Conservation (phyloP, 75 land plant species). For the Ceratopteris richardii region DNA sequence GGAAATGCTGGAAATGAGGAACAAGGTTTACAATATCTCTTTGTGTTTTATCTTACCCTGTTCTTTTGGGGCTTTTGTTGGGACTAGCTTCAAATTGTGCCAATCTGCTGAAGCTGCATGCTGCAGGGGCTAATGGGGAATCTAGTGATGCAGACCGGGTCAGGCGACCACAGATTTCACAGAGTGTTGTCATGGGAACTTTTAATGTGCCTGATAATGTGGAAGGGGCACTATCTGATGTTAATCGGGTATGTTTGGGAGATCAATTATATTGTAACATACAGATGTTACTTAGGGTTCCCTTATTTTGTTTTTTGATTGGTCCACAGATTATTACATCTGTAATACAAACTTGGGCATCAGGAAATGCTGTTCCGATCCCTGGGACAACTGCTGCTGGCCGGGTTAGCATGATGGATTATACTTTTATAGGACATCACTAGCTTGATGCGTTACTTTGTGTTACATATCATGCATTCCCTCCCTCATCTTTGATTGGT, state of each 20-base stretch:
- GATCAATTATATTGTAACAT: no score
- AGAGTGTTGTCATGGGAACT: conserved; percentile 76
- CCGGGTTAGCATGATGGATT: no score
- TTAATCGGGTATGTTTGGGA: conserved; percentile 69
- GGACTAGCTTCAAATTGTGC: background rate
- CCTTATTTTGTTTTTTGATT: no score
- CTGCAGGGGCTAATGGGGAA: conserved; percentile 24
- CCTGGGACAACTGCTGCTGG: no score
- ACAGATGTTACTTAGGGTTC: no score
- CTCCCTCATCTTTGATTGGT: no score
- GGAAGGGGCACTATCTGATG: conserved; percentile 53
- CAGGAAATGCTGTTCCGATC: no score
- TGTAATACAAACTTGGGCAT: no score
- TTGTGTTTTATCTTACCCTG: background rate
- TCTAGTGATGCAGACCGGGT: conserved; percentile 23
- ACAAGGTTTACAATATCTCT: background rate
- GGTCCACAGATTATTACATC: no score
- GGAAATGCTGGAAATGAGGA: background rate
- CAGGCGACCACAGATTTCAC: conserved; percentile 73
- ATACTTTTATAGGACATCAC: no score
- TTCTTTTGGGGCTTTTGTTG: background rate
- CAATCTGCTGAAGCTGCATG: background rate
- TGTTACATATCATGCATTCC: no score
- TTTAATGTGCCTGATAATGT: conserved; percentile 84
- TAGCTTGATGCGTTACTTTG: no score